phyloP scores from a whole-genome alignment of 1,139 yeast genomes.

The Geotrichum phurueaensis region DNA sequence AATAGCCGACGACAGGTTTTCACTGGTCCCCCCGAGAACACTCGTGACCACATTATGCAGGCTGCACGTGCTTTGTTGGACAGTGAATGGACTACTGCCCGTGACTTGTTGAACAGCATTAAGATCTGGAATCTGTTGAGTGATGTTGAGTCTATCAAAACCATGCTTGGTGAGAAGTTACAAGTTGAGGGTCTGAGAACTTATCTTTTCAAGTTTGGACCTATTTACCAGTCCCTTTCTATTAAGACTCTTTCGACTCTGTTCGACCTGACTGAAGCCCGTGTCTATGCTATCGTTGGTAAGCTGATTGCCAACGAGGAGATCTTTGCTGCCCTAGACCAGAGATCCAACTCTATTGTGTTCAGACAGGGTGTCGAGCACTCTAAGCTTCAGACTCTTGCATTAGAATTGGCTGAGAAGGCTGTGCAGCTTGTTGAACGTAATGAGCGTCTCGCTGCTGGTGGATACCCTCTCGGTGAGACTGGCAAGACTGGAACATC shows the following conservation, averaged over 20 bases:
- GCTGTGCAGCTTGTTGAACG: conserved; percentile 74
- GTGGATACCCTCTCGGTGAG: conserved; percentile 40
- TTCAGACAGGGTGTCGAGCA: conserved; percentile 72
- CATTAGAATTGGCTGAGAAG: conserved; percentile 82
- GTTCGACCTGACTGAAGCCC: conserved; percentile 56
- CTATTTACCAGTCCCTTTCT: conserved; percentile 72
- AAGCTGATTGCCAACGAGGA: conserved; percentile 76
- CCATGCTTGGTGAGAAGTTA: conserved; percentile 67
- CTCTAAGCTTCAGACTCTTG: conserved; percentile 81
- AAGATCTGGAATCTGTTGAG: conserved; percentile 87
- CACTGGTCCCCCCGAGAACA: conserved; percentile 97
- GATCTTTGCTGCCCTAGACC: conserved; percentile 61
- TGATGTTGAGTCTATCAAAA: conserved; percentile 55
- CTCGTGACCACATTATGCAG: conserved; percentile 88
- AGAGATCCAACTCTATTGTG: conserved; percentile 51
- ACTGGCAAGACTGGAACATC: background rate
- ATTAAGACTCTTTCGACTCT: conserved; percentile 55
- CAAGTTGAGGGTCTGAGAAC: conserved; percentile 90
- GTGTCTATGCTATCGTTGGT: conserved; percentile 58
- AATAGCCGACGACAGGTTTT: conserved; percentile 91
- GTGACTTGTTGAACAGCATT: conserved; percentile 63
- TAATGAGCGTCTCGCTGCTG: conserved; percentile 77
- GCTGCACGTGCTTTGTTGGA: conserved; percentile 85
- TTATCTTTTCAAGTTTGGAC: conserved; percentile 76
- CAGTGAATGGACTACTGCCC: conserved; percentile 85